Conservation (phyloP, 2,329 filamentous ascomycete genomes). For the Beauveria caledonica region DNA sequence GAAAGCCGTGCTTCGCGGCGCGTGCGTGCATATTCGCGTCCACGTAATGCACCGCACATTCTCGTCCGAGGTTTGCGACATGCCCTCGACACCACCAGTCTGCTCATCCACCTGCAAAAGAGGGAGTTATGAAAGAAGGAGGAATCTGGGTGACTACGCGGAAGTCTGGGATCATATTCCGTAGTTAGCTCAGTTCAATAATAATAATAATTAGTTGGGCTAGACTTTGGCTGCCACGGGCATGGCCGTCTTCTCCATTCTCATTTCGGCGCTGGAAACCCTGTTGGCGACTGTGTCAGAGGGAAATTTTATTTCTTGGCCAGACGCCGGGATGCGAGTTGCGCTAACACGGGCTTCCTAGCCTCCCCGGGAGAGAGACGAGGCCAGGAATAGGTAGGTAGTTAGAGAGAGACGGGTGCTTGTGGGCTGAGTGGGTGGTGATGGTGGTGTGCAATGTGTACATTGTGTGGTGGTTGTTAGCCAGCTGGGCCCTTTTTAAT, state of each 20-base stretch:
- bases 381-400: slow-evolving; percentile 9
- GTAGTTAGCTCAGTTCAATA: background rate
- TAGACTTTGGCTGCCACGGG: background rate
- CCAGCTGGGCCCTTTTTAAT: background rate
- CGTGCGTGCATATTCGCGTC: slow-evolving; percentile 7
- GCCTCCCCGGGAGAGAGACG: slow-evolving; percentile 5
- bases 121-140: background rate
- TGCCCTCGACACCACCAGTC: background rate
- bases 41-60: background rate
- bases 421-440: background rate
- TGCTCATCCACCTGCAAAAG: background rate
- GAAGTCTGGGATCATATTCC: background rate
- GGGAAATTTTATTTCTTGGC: background rate
- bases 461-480: background rate
- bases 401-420: background rate
- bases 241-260: background rate
- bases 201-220: background rate
- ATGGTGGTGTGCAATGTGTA: background rate
- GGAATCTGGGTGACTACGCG: background rate
- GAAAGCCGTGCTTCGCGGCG: slow-evolving; percentile 1
- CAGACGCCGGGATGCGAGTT: background rate
- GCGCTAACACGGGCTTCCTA: slow-evolving; percentile 10
- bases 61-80: slow-evolving; percentile 4
- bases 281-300: background rate
- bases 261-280: background rate